Conservation (phyloP, 1,284 basidiomycete genomes). For the Boletellus deceptivus region DNA sequence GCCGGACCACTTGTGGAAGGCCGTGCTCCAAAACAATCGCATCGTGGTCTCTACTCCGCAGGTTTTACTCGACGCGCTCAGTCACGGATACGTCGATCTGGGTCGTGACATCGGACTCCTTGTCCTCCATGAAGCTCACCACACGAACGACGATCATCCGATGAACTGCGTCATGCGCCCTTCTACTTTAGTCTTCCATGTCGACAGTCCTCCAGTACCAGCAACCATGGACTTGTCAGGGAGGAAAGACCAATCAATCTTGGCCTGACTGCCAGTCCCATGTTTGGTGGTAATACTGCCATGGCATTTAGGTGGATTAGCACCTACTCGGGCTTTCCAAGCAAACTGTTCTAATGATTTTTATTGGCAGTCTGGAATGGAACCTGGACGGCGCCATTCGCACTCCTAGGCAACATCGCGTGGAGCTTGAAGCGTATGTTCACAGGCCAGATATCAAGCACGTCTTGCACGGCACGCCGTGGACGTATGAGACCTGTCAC, state of each 20-base stretch:
- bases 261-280: constrained; percentile 79
- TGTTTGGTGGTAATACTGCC: constrained; percentile 68
- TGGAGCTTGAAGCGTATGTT: constrained; percentile 58
- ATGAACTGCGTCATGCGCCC: constrained; percentile 73
- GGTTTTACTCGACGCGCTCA: constrained; percentile 74
- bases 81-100: constrained; percentile 66
- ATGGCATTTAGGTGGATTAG: constrained; percentile 53
- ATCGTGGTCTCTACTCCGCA: constrained; percentile 78
- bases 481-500: constrained; percentile 22
- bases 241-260: constrained; percentile 53
- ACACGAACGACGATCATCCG: constrained; percentile 68
- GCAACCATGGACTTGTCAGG: constrained; percentile 24
- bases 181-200: constrained; percentile 59
- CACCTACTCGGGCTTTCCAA: background rate
- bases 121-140: constrained; percentile 80
- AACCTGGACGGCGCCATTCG: constrained; percentile 69
- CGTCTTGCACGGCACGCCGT: constrained; percentile 43
- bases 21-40: constrained; percentile 51
- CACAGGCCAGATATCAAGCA: constrained; percentile 64
- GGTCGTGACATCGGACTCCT: constrained; percentile 64
- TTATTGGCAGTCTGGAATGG: constrained; percentile 54
- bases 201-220: constrained; percentile 25
- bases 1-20: constrained; percentile 63
- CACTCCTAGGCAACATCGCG: constrained; percentile 52
- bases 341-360: constrained; percentile 8